Evolutionary conservation across 176 grass and related monocot genomes (phyloP), one percentile per base, ranked within the genome.

Genomic region (Oryza australiensis): DNA sequence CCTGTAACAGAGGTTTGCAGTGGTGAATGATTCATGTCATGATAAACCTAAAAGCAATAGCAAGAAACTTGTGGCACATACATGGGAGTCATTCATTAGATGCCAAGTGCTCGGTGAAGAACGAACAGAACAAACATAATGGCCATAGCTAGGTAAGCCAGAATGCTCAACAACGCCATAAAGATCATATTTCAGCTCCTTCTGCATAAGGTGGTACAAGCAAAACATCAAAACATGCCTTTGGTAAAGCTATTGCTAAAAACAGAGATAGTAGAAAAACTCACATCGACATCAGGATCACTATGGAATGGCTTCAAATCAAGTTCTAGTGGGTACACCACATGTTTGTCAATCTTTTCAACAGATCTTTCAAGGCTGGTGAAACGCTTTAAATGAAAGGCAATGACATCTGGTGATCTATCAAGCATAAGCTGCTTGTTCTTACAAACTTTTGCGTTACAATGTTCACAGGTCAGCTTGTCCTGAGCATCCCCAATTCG

Each of bases 351-450:
- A 18, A 99, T 95, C 77, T 99, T 99, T 49, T 87, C 77, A 72
- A 88, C 66, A 0, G n/a, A 83, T 45, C 64, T 37, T 8, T 88
- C 89, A 73, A 86, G 62, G 38, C 48, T 94, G 73, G 88, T 92
- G 70, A 99, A 99, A 51, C 96, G 89, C 80, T 99, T 99, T n/a
- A 99, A 83, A 73, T 99, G 96, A 75, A 99, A 76, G 32, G 76
- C 89, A 59, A 99, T 22, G 29, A 94, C 91, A 85, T 95, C 86
- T 11, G 93, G 96, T 82, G 87, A 68, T 87, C 66, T 68, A 74
- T 99, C 79, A 27, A 99, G 68, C 75, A 82, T 90, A 73, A 99
- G 92, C 38, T 91, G 89, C 35, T 99, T 99, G 40, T 94, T 79
- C 92, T 93, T 95, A 16, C 59, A 77, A 86, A 93, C 96, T 71